These are phyloP conservation scores for Olyra latifolia DNA, from an alignment of 176 grass and related monocot species.

Conservation along the genomic window DNA sequence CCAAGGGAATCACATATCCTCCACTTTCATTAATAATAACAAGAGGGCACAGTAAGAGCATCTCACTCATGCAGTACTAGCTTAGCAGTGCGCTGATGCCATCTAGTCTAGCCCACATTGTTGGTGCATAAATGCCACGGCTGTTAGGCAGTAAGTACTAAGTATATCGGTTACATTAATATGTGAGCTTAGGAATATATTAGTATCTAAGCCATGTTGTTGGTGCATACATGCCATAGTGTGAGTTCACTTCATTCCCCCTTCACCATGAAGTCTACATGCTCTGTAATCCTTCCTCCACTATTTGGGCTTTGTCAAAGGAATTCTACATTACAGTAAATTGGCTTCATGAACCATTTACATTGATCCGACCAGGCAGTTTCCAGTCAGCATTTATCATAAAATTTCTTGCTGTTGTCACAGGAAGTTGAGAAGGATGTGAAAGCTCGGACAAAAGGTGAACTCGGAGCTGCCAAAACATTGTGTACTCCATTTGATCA, in stretches of 20 bases:
- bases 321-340: background rate
- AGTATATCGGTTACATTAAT: no score
- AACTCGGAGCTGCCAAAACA: constrained; percentile 64
- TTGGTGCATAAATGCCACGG: no score
- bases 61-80: background rate
- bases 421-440: constrained; percentile 72
- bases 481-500: constrained; percentile 74
- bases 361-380: background rate
- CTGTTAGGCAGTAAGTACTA: no score
- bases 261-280: background rate
- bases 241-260: background rate
- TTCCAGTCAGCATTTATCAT: background rate
- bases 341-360: background rate
- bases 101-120: no score
- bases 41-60: background rate
- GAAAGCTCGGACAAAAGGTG: constrained; percentile 65
- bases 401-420: background rate
- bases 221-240: background rate
- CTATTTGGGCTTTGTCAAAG: background rate
- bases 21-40: background rate
- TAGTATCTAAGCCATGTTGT: background rate
- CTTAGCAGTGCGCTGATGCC: no score
- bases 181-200: background rate
- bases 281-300: background rate
- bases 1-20: background rate